Base-by-base conservation (phyloP, 2,329 filamentous ascomycete species). In the Alternaria dauci region DNA sequence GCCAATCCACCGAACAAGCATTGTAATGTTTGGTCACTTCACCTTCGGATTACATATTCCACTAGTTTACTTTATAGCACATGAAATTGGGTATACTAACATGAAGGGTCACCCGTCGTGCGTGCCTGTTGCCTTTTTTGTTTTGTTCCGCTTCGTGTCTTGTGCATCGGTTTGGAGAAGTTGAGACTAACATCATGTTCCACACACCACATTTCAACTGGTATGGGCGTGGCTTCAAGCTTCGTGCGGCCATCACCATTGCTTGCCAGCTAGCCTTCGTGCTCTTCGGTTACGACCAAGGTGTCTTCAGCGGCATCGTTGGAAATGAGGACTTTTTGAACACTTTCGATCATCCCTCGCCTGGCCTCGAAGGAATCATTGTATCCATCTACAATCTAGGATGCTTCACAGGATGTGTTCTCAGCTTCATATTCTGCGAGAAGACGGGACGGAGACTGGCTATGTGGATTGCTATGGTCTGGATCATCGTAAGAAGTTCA, bases 391-490 rank as follows among this genome's bases (percentile, higher is more conserved):
- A 81, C 62, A 80, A 80, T 52, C 64, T 81, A 0, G 76, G 75
- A 12, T 76, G 74, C 16, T 79, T 80, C 53, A 70, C 70, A 0
- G 79, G 79, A 30, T 80, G 76, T 53, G 76, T 81, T 18, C 44
- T 80, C 1, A 70, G 67, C 2, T 80, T 81, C 61, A 57, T 78
- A 2, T 73, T 75, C 9, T 78, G 77, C 41, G 78, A 80, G 55
- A 74, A 70, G 43, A 70, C 75, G 1, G 79, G 79, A 1, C 58
- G 79, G 26, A 69, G 77, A 30, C 55, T 73, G 25, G 76, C 74
- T 20, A 80, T 79, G 78, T 81, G 78, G 78, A 71, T 80, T 28
- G 79, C 79, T 5, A 81, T 81, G 79, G 71, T 72, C 0, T 81
- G 76, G 72, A 81, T 81, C 46, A 79, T 72, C 23, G 70, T 71